Evolutionary conservation across 2,329 filamentous ascomycete genomes (phyloP).

Genomic region (Ophiostoma populinum): DNA sequence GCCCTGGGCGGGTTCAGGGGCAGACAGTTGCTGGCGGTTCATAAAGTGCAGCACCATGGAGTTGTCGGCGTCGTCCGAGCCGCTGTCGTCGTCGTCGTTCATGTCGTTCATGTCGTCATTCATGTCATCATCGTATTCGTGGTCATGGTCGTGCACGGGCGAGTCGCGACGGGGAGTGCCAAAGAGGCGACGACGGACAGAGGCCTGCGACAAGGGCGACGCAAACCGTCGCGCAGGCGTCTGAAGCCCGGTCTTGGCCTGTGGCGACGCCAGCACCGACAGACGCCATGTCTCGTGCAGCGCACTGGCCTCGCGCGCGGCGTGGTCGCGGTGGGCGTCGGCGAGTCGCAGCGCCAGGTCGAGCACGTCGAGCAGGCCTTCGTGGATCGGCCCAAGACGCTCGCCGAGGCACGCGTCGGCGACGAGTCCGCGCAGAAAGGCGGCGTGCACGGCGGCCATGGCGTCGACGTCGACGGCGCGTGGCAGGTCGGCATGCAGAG

Average conservation of each 20-base stretch:
- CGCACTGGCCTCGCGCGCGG: conserved; percentile 21
- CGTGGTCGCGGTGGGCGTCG: conserved; percentile 31
- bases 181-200: conserved; percentile 3
- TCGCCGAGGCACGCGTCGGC: conserved; percentile 53
- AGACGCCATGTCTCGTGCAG: conserved; percentile 23
- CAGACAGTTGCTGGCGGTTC: too few relatives aligned
- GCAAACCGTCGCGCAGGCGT: conserved; percentile 7
- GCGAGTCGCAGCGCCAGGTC: conserved; percentile 58
- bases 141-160: conserved; percentile 11
- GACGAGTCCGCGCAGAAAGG: conserved; percentile 44
- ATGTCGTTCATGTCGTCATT: neutral
- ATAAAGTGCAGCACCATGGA: too few relatives aligned
- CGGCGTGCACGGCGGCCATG: conserved; percentile 56
- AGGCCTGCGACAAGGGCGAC: conserved; percentile 8
- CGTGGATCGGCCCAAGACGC: conserved; percentile 51
- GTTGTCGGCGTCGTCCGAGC: conserved; percentile 14
- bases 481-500: conserved; percentile 39
- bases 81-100: conserved; percentile 12
- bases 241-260: too few relatives aligned
- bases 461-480: conserved; percentile 57
- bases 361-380: conserved; percentile 57
- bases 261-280: conserved; percentile 19
- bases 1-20: too few relatives aligned
- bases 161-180: neutral
- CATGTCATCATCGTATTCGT: conserved; percentile 8